phyloP scores from a whole-genome alignment of 306 rosid genomes.

The Lathyrus tuberosus region DNA sequence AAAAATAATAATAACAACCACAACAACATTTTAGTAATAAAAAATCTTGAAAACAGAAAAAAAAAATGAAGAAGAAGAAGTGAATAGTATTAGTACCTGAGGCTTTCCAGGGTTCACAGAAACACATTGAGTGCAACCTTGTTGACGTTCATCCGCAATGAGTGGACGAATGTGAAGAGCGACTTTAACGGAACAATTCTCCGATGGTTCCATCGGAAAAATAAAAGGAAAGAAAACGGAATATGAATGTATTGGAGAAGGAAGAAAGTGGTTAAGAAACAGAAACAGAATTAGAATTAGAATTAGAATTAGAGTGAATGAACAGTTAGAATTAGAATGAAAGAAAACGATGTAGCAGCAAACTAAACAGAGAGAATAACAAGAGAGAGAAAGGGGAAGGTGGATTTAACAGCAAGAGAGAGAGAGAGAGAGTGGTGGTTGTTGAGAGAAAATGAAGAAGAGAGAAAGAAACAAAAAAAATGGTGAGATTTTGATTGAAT shows the following conservation, averaged over 20 bases:
- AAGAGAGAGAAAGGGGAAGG: slow-evolving; percentile 30
- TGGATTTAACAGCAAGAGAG: slow-evolving; percentile 43
- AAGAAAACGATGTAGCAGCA: slow-evolving; percentile 54
- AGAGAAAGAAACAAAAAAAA: slow-evolving; percentile 13
- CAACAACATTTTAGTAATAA: not conserved
- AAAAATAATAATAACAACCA: slow-evolving; percentile 18
- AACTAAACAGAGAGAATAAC: slow-evolving; percentile 29
- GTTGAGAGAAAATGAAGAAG: slow-evolving; percentile 46
- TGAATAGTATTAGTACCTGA: slow-evolving; percentile 58
- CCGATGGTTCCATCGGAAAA: slow-evolving; percentile 59
- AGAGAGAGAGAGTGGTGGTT: slow-evolving; percentile 42
- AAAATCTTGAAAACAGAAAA: slow-evolving; percentile 5
- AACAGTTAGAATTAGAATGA: slow-evolving; percentile 43
- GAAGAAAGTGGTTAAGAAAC: slow-evolving; percentile 11
- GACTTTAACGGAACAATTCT: slow-evolving; percentile 77
- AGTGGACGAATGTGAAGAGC: slow-evolving; percentile 87
- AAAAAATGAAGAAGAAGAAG: not conserved
- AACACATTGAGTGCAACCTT: slow-evolving; percentile 76
- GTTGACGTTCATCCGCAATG: slow-evolving; percentile 70
- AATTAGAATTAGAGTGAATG: slow-evolving; percentile 18
- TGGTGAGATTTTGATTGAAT: slow-evolving; percentile 35
- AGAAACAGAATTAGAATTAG: slow-evolving; percentile 4
- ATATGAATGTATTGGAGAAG: not conserved
- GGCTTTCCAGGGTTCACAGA: slow-evolving; percentile 58
- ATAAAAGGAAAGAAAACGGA: not conserved